These are phyloP conservation scores for Sordariomycetes sp. DNA, from an alignment of 2,329 filamentous ascomycete genomes.

Conservation along the genomic window DNA sequence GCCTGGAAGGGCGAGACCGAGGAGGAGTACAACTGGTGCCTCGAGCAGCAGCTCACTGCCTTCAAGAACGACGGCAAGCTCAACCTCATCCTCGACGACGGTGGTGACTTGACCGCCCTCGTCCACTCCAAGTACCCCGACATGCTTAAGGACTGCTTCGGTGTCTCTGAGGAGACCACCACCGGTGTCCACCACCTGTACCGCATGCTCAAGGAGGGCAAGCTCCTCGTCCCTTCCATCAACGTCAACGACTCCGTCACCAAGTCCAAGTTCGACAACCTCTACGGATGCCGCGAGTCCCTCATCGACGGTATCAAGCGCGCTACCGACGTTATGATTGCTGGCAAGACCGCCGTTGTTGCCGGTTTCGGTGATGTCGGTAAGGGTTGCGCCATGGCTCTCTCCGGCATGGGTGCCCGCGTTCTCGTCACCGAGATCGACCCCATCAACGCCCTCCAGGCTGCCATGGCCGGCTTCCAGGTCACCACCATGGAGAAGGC, in stretches of 20 bases:
- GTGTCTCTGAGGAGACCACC: slow-evolving; percentile 98
- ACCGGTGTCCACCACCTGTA: slow-evolving; percentile 99
- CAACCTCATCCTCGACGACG: slow-evolving; percentile 98
- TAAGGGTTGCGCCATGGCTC: slow-evolving; percentile 95
- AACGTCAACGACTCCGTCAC: slow-evolving; percentile 99
- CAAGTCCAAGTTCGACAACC: slow-evolving; percentile 99
- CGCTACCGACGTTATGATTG: slow-evolving; percentile 99
- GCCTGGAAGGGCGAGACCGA: slow-evolving; percentile 87
- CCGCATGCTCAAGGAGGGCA: slow-evolving; percentile 87
- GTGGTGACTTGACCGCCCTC: slow-evolving; percentile 91
- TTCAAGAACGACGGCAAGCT: slow-evolving; percentile 97
- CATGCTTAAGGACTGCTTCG: slow-evolving; percentile 96
- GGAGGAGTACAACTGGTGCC: slow-evolving; percentile 99
- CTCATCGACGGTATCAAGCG: slow-evolving; percentile 99
- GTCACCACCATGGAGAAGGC: slow-evolving; percentile 98
- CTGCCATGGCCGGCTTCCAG: slow-evolving; percentile 93
- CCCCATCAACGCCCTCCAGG: slow-evolving; percentile 99
- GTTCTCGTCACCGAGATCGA: slow-evolving; percentile 96
- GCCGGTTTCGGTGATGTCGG: slow-evolving; percentile 98
- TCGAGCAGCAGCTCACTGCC: slow-evolving; percentile 93
- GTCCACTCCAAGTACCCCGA: slow-evolving; percentile 98
- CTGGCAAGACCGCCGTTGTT: slow-evolving; percentile 95
- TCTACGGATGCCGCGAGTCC: slow-evolving; percentile 98
- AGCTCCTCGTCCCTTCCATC: slow-evolving; percentile 88
- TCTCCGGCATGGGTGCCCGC: slow-evolving; percentile 94